Percentiles rank a stretch among this genome's conserved stretches.
These are phyloP conservation scores for Solanum corneliomulleri DNA, from an alignment of 257 asterid genomes.

Conservation along the genomic window DNA sequence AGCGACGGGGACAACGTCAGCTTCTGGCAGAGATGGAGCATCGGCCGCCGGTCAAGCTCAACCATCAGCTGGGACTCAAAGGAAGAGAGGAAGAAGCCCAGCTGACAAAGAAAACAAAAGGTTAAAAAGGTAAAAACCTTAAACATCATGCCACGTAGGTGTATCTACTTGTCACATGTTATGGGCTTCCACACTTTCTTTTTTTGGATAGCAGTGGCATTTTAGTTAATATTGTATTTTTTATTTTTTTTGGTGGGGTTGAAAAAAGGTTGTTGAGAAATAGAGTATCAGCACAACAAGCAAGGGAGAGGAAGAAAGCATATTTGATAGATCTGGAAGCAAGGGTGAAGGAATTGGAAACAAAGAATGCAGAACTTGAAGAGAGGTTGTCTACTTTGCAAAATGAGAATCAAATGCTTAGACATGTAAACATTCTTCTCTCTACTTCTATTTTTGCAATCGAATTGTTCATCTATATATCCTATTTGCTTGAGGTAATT, in stretches of 20 bases:
- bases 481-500: not conserved
- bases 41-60: slow-evolving; percentile 40
- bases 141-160: slow-evolving; percentile 9
- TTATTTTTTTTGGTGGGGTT: not conserved
- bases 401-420: slow-evolving; percentile 95
- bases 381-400: slow-evolving; percentile 88
- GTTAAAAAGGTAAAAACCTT: slow-evolving; percentile 53
- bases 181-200: not conserved
- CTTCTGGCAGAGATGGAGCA: slow-evolving; percentile 51
- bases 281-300: slow-evolving; percentile 98
- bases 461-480: not conserved
- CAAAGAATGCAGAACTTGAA: slow-evolving; percentile 92
- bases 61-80: slow-evolving; percentile 49
- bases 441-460: not conserved
- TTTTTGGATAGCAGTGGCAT: not conserved
- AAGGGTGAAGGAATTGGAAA: slow-evolving; percentile 79
- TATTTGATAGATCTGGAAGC: slow-evolving; percentile 82
- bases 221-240: not conserved
- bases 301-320: slow-evolving; percentile 99
- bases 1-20: slow-evolving; percentile 27
- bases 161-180: not conserved
- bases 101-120: slow-evolving; percentile 96
- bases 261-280: slow-evolving; percentile 81
- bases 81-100: slow-evolving; percentile 81
- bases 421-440: slow-evolving; percentile 49